Evolutionary conservation across 176 grass and related monocot genomes (phyloP).

Genomic region (Ampelocalamus luodianensis): DNA sequence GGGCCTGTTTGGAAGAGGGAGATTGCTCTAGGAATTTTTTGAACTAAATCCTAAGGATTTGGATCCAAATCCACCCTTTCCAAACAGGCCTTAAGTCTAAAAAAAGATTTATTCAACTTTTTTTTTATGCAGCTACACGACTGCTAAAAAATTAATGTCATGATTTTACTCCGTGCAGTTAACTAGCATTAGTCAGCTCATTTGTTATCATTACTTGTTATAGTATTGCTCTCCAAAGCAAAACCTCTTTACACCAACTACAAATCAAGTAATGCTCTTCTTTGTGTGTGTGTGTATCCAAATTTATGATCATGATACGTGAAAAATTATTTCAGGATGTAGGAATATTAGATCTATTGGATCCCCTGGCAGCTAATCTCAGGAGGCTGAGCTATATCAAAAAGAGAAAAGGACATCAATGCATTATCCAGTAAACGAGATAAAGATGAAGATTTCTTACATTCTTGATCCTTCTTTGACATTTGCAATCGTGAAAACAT

Average conservation of each 20-base stretch:
- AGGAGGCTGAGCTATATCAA: neutral
- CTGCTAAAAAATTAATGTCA: too few species aligned
- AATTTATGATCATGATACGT: neutral
- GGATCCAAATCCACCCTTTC: neutral
- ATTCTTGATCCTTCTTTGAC: constrained; percentile 66
- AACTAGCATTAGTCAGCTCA: too few species aligned
- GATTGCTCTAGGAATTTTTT: neutral
- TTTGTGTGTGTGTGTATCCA: too few species aligned
- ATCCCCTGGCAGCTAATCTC: neutral
- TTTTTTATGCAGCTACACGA: too few species aligned
- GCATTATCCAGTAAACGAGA: neutral
- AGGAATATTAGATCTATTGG: neutral
- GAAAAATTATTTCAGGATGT: neutral
- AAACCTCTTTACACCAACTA: too few species aligned
- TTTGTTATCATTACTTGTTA: too few species aligned
- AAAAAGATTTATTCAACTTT: too few species aligned
- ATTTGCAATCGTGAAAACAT: constrained; percentile 91
- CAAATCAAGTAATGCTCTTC: too few species aligned
- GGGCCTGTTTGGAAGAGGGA: neutral
- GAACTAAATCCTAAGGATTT: neutral
- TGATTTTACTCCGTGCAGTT: too few species aligned
- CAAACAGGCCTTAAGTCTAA: too few species aligned
- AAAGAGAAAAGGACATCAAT: neutral
- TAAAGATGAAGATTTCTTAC: constrained; percentile 52
- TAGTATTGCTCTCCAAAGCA: too few species aligned